Base-by-base conservation (phyloP, 108 stramenopile genomes). In the Stephanodiscus minutulus region DNA sequence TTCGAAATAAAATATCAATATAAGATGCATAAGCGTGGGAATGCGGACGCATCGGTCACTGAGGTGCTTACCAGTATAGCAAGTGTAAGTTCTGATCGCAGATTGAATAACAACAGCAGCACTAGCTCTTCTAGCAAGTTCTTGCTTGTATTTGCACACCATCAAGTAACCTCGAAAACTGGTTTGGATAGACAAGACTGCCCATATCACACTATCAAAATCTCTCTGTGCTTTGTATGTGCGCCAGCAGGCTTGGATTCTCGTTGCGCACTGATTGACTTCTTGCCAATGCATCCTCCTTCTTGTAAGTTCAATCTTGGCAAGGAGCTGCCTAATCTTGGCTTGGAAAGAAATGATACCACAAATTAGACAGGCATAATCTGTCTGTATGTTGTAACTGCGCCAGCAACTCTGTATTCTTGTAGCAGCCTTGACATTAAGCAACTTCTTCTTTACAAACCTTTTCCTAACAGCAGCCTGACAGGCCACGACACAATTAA, bases 381-480 rank as follows among this genome's bases (percentile, higher is more conserved):
- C 77, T 24, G 86, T 60, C 18, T 78, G 70, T 20, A 59, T 36
- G 52, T 61, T 76, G 66, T 80, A 86, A 41, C 78, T 59, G 17
- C 86, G 71, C 81, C 78, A 90, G 39, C 61, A 62, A 0, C 81
- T 64, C 70, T 90, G 89, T 50, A 90, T 84, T 28, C 59, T 68
- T 0, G 76, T 74, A 11, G 89, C 86, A 27, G 63, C 63, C 20
- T 18, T 22, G 22, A 43, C 25, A 43, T 43, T 27, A 12, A 10
- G 27, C 11, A 7, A 25, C 24, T n/a, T 11, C 8, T 52, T 54
- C 18, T 18, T 20, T 3, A 55, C 68, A 17, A 68, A 9, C 52
- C 8, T 13, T 24, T 27, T 47, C 15, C 72, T 44, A 7, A 66
- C 72, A 8, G 44, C 39, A 8, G 64, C 28, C 43, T 73, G 72